Base-by-base conservation (phyloP, 306 rosid genomes). In the Fagus crenata region DNA sequence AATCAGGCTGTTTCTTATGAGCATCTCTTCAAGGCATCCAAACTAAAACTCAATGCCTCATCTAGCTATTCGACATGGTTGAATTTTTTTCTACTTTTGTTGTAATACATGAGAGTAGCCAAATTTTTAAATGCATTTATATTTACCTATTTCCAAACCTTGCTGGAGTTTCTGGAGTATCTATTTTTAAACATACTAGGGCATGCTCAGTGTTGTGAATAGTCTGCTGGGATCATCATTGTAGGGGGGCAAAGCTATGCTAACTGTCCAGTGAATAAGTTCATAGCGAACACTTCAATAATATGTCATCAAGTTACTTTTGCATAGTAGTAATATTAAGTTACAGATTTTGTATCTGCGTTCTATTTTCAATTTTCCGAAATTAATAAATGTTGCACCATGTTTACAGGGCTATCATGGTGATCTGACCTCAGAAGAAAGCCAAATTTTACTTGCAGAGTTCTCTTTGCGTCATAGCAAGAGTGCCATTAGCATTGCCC, bases 361-460 rank as follows among this genome's bases (percentile, higher is more conserved):
- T 42, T 3, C 5, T 40, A 11, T 67, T 63, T 67, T 72, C 59
- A 15, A 53, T 35, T 72, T 32, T 15, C 43, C 1, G 61, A 63
- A 59, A 22, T 54, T 69, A 40, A 58, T 5, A 37, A 70, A 7
- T 40, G 74, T 63, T 80, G 28, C 58, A 17, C 31, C 2, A 61
- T 22, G 55, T 61, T 53, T 85, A 69, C 89, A 92, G 98, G 98
- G 97, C 33, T 51, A 40, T 77, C 97, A 89, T 18, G 97, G 97
- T 11, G 98, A 95, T 80, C 87, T 95, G 58, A 85, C 96, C 32
- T 39, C 14, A 36, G 90, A 88, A 73, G 93, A 92, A 84, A 86
- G 88, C 32, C 92, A 89, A 80, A 92, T 92, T 71, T 86, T 95
- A 77, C 90, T 95, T 1, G 97, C 97, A 5, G 97, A 92, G 85